Conservation (phyloP, 176 grass and related monocot species). For the Areca catechu region DNA sequence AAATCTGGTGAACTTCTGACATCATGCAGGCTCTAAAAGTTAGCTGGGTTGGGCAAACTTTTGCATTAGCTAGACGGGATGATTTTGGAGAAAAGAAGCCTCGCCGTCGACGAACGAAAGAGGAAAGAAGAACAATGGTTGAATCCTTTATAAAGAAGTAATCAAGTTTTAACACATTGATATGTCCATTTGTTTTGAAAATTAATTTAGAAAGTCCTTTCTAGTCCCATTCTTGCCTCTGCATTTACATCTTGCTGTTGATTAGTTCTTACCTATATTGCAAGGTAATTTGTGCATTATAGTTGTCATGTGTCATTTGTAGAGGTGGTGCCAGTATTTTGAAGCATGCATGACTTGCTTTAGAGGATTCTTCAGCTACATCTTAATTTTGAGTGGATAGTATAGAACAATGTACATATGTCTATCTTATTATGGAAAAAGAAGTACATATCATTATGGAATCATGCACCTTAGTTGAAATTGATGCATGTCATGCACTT, state of each 20-base stretch:
- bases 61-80: conserved; percentile 34
- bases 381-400: too few species aligned
- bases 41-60: conserved; percentile 38
- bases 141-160: conserved; percentile 76
- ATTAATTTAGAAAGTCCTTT: background rate
- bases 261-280: background rate
- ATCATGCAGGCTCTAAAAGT: conserved; percentile 44
- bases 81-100: conserved; percentile 57
- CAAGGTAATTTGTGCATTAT: background rate
- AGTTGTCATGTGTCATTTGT: conserved; percentile 4
- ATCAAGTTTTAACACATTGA: background rate
- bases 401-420: too few species aligned
- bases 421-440: too few species aligned
- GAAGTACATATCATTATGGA: too few species aligned
- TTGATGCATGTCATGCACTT: too few species aligned
- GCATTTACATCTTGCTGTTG: too few species aligned
- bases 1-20: background rate
- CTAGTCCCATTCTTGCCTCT: background rate
- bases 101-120: conserved; percentile 72
- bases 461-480: too few species aligned
- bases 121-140: conserved; percentile 86
- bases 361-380: too few species aligned
- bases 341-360: too few species aligned
- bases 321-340: too few species aligned
- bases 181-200: too few species aligned